Evolutionary conservation across 1,139 yeast genomes (phyloP).

Genomic region (Meyerozyma guilliermondii): DNA sequence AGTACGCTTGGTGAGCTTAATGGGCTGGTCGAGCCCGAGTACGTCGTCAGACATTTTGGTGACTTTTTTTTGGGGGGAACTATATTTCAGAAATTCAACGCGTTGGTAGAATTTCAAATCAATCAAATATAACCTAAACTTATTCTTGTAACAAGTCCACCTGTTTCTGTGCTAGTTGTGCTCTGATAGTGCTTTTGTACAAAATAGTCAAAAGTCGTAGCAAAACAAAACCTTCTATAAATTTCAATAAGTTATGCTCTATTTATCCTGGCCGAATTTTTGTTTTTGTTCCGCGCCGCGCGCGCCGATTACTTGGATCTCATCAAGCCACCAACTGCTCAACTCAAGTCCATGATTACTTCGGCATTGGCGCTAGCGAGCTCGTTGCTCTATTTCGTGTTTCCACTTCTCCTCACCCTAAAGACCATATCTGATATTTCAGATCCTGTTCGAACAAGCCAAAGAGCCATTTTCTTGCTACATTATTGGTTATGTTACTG

Average conservation of each 20-base stretch:
- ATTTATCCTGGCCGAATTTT: neutral
- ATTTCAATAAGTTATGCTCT: neutral
- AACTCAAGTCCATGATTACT: neutral
- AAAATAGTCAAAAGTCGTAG: too few species aligned
- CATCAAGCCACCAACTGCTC: neutral
- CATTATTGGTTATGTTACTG: constrained; percentile 9
- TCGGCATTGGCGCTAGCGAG: neutral
- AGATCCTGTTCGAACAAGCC: neutral
- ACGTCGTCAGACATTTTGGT: constrained; percentile 18
- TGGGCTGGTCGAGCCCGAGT: constrained; percentile 37
- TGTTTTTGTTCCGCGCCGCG: neutral
- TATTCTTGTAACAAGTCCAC: too few species aligned
- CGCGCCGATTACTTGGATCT: neutral
- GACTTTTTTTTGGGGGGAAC: neutral
- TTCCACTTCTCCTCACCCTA: constrained; percentile 7
- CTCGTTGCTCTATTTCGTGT: neutral
- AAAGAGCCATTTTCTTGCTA: constrained; percentile 5
- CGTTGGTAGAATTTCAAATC: too few species aligned
- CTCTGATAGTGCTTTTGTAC: too few species aligned
- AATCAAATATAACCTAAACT: too few species aligned
- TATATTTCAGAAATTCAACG: too few species aligned
- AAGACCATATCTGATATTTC: constrained; percentile 1
- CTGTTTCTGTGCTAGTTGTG: too few species aligned
- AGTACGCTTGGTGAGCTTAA: constrained; percentile 28
- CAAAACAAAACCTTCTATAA: neutral